phyloP scores from a whole-genome alignment of 116 monocot genomes.

The Posidonia oceanica region DNA sequence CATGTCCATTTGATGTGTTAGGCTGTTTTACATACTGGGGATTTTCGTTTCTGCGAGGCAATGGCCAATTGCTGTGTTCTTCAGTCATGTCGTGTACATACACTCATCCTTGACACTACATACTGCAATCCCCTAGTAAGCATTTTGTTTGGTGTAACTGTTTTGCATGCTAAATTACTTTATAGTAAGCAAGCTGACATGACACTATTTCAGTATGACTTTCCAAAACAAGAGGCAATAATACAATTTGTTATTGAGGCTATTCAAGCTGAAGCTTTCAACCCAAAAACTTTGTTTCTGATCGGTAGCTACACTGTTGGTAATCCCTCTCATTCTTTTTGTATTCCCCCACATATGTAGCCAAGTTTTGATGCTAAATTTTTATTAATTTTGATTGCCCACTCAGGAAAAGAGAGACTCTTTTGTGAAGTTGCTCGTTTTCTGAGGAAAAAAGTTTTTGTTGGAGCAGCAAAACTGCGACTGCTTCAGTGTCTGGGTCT shows the following conservation, averaged over 20 bases:
- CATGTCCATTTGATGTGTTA: slow-evolving; percentile 10
- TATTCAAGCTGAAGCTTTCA: slow-evolving; percentile 98
- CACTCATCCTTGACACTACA: slow-evolving; percentile 90
- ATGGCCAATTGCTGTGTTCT: slow-evolving; percentile 55
- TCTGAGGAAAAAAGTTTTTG: slow-evolving; percentile 73
- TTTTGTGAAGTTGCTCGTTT: slow-evolving; percentile 78
- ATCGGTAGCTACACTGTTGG: slow-evolving; percentile 98
- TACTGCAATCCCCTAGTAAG: slow-evolving; percentile 89
- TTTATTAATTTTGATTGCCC: slow-evolving; percentile 1
- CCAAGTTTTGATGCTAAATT: neutral
- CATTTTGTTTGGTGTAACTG: neutral
- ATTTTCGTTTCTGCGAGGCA: slow-evolving; percentile 84
- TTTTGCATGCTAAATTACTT: neutral
- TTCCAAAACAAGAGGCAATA: slow-evolving; percentile 90
- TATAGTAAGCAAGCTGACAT: neutral
- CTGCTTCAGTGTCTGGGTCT: slow-evolving; percentile 63
- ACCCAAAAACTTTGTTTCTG: slow-evolving; percentile 85
- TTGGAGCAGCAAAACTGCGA: slow-evolving; percentile 64
- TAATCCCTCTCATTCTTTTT: slow-evolving; percentile 13
- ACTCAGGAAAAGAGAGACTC: slow-evolving; percentile 79
- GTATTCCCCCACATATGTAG: neutral
- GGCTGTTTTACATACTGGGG: slow-evolving; percentile 91
- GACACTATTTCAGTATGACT: slow-evolving; percentile 57
- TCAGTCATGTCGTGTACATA: slow-evolving; percentile 50
- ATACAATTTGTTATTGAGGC: slow-evolving; percentile 97